Conservation (phyloP, 2,329 filamentous ascomycete genomes). For the Nigrospora sphaerica region DNA sequence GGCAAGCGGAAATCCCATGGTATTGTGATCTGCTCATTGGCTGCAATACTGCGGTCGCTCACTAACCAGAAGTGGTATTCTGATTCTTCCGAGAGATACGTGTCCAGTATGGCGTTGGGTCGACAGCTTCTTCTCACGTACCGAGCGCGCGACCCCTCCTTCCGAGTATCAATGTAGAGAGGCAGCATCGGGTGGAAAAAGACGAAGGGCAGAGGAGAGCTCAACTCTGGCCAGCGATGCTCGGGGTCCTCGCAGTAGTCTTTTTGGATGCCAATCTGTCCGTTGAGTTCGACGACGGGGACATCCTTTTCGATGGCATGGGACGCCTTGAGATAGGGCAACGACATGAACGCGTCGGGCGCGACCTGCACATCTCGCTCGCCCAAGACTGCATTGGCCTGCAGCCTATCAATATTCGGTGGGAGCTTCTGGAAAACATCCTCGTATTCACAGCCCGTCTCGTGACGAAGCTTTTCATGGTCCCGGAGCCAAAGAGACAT, state of each 20-base stretch:
- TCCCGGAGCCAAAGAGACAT: conserved; percentile 76
- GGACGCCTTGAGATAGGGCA: conserved; percentile 56
- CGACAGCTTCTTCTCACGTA: conserved; percentile 90
- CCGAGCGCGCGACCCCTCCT: conserved; percentile 77
- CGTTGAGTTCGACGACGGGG: conserved; percentile 66
- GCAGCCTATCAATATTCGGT: conserved; percentile 32
- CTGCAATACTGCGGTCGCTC: conserved; percentile 66
- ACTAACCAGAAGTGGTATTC: conserved; percentile 93
- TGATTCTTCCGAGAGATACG: conserved; percentile 68
- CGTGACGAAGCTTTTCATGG: conserved; percentile 57
- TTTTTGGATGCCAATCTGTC: conserved; percentile 66
- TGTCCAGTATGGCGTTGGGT: conserved; percentile 83
- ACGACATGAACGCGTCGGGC: conserved; percentile 55
- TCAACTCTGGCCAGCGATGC: conserved; percentile 63
- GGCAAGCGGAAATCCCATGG: conserved; percentile 62
- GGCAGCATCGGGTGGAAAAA: conserved; percentile 85
- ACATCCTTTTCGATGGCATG: conserved; percentile 48
- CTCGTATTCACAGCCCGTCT: conserved; percentile 55
- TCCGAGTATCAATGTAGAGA: conserved; percentile 80
- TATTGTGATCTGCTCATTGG: conserved; percentile 56
- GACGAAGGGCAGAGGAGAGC: conserved; percentile 63
- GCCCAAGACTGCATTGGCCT: conserved; percentile 41
- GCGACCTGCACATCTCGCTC: conserved; percentile 36
- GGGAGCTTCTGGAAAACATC: conserved; percentile 62
- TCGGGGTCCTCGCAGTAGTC: conserved; percentile 61